Percentiles rank a stretch among this genome's conserved stretches.
Evolutionary conservation across 2,329 filamentous ascomycete genomes (phyloP).

Genomic region (Fusarium nanum): DNA sequence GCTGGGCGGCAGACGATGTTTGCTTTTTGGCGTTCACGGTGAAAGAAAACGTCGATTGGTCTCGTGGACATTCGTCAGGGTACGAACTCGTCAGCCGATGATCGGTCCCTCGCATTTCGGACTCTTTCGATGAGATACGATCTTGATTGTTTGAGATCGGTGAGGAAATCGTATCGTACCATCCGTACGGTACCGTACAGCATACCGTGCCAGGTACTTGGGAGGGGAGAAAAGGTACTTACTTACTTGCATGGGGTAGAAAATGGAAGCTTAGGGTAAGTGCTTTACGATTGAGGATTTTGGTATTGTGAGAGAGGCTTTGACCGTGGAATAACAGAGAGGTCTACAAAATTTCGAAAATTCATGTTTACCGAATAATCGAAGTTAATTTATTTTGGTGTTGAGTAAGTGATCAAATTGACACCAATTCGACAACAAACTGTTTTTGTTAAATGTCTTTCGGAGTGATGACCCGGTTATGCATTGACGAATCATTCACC

Average conservation of each 20-base stretch:
- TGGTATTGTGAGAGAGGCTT: neutral
- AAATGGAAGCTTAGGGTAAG: neutral
- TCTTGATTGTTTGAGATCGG: neutral
- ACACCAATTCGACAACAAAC: neutral
- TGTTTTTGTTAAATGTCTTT: too few species aligned
- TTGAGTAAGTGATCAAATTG: neutral
- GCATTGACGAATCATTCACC: too few species aligned
- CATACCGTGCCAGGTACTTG: neutral
- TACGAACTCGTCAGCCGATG: neutral
- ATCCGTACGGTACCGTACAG: neutral
- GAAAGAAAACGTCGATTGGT: neutral
- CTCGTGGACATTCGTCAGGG: neutral
- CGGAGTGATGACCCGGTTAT: fast-evolving
- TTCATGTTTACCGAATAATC: neutral
- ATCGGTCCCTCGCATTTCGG: neutral
- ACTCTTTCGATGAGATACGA: neutral
- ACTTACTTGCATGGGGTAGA: neutral
- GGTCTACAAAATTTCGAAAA: neutral
- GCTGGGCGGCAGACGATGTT: neutral
- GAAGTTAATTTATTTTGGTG: neutral
- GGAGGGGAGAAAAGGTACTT: too few species aligned
- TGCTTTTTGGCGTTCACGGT: conserved; percentile 11
- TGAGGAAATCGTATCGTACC: conserved; percentile 3
- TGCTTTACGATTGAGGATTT: neutral
- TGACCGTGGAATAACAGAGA: neutral